Base-by-base conservation (phyloP, 768 basidiomycete genomes). In the Omphalotus guepiniiformis region DNA sequence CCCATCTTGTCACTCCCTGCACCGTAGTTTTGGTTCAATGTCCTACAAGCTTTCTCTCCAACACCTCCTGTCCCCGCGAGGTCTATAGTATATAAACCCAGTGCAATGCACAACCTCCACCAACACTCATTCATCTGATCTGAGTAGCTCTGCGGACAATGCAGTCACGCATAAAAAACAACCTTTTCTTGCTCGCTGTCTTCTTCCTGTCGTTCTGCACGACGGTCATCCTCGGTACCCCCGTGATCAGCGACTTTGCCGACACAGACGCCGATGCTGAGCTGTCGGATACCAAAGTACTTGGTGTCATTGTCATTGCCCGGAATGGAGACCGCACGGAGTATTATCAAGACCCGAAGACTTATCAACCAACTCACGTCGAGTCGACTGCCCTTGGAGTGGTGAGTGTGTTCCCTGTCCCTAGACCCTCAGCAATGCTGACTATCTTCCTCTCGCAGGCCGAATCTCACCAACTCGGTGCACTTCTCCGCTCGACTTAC, bases 351-450 rank as follows among this genome's bases (percentile, higher is more conserved):
- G 76, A 89, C 61, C 86, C 88, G 19, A 63, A 68, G 56, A 83
- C 76, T 27, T 88, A 89, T 60, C 67, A 78, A 52, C 73, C 75
- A 38, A 69, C 74, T 25, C 74, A 75, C 59, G 80, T 85, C 7
- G 79, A 80, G 68, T 84, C 82, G 41, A 89, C 85, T 34, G 83
- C 87, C 54, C 78, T 88, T 53, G 86, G 86, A 48, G 83, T 83
- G 67, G 85, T 83, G 59, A 53, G 75, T 61, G n/a, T n/a, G n/a
- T n/a, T n/a, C n/a, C n/a, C n/a, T 29, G 16, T 41, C 44, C 39
- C 50, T 52, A 42, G 61, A 41, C 28, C 30, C 29, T 39, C 26
- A 22, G 39, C 25, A n/a, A 8, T 34, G 12, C 16, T 23, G 22
- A 3, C 37, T 55, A 39, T 51, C 37, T 53, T 40, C 41, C 30